Base-by-base conservation (phyloP, 2,329 filamentous ascomycete genomes). In the Pezicula neosporulosa region DNA sequence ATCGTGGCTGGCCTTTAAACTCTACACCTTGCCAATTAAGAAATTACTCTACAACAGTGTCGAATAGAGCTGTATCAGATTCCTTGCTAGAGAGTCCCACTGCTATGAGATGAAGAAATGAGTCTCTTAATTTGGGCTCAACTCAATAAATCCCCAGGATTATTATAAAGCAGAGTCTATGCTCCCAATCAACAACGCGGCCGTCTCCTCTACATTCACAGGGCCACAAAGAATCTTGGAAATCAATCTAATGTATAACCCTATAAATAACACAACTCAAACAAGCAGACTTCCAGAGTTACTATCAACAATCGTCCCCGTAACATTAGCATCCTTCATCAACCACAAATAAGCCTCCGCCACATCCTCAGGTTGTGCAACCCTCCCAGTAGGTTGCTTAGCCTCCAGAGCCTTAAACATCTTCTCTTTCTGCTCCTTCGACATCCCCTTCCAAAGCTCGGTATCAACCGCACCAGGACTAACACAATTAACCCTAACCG, bases 401-500 rank as follows among this genome's bases (percentile, higher is more conserved):
- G 19, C 42, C 27, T 21, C 21, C 4, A 16, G 2, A 18, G 19
- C 24, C 3, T 28, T 44, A 12, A 28, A 30, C 18, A 64, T 49
- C 8, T 35, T 48, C 6, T 66, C 61, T 28, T 56, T 58, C 2
- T 45, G 55, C 15, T 56, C 59, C n/a, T 66, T 64, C 48, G 46
- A 12, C 50, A 44, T 43, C 18, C 43, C 4, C 3, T 65, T 64
- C 67, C 66, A 74, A 18, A 80, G 49, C 43, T 74, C 72, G 6
- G 78, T 81, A 36, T 72, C 63, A 0, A 77, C 70, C 0, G 72
- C 70, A 0, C 83, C 84, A 0, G 82, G 81, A 46, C 67, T 70
- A 1, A 87, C 78, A 1, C 76, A 63, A 60, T 87, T 87, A 36
- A 86, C 81, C 2, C 85, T 69, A 5, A 86, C 66, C 0, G 84